Evolutionary conservation across 2,329 filamentous ascomycete genomes (phyloP).

Genomic region (Fusarium illudens): DNA sequence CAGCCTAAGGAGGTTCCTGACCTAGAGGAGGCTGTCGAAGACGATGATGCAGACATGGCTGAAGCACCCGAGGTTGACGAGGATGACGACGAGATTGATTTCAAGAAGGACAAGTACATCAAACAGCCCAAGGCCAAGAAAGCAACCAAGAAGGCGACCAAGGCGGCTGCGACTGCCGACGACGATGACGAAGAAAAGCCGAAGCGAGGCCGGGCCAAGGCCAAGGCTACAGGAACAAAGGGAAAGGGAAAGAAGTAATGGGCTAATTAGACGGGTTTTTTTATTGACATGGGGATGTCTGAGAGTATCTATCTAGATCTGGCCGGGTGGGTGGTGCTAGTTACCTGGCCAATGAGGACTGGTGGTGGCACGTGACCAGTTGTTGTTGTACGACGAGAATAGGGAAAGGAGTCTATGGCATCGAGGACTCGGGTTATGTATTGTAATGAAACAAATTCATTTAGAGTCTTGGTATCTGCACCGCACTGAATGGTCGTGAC

Average conservation of each 20-base stretch:
- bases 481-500: not conserved
- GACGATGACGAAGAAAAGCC: slow-evolving; percentile 59
- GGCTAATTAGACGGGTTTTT: not conserved
- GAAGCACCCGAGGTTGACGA: slow-evolving; percentile 70
- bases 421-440: slow-evolving; percentile 15
- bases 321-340: slow-evolving; percentile 1
- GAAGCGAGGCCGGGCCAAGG: slow-evolving; percentile 57
- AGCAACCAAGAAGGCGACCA: slow-evolving; percentile 53
- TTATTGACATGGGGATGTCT: slow-evolving; percentile 1
- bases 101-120: slow-evolving; percentile 96
- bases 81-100: slow-evolving; percentile 75
- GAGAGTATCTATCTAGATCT: slow-evolving; percentile 17
- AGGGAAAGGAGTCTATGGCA: slow-evolving; percentile 20
- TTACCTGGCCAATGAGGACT: slow-evolving; percentile 1
- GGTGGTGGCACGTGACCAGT: not conserved
- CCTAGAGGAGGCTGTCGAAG: slow-evolving; percentile 94
- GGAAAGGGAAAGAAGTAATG: slow-evolving; percentile 58
- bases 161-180: slow-evolving; percentile 56
- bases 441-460: slow-evolving; percentile 5
- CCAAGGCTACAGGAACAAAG: slow-evolving; percentile 52
- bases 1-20: slow-evolving; percentile 82
- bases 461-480: not conserved
- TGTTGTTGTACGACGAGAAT: slow-evolving; percentile 9
- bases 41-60: slow-evolving; percentile 76
- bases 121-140: slow-evolving; percentile 83